phyloP scores from a whole-genome alignment of 2,329 filamentous ascomycete genomes.

The Anthostomella pinea region DNA sequence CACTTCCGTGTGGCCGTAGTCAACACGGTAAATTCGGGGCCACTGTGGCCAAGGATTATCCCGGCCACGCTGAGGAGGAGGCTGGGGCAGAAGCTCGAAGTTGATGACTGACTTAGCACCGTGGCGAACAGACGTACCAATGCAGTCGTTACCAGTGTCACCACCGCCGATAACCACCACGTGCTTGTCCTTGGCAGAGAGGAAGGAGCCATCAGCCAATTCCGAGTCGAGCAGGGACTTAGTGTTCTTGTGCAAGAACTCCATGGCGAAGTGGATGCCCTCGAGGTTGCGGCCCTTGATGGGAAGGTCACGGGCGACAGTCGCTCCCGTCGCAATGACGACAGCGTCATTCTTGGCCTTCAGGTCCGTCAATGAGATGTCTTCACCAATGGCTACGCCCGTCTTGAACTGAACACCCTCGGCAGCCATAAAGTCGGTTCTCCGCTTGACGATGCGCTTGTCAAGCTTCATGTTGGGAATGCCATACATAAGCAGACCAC shows the following conservation, averaged over 20 bases:
- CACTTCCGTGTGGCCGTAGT: slow-evolving; percentile 95
- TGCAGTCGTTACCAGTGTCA: slow-evolving; percentile 97
- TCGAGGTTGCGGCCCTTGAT: slow-evolving; percentile 85
- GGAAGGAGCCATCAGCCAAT: slow-evolving; percentile 78
- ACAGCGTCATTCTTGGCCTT: slow-evolving; percentile 76
- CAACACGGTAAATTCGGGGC: slow-evolving; percentile 97
- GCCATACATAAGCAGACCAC: slow-evolving; percentile 95
- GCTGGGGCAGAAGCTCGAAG: slow-evolving; percentile 93
- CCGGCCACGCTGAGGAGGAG: slow-evolving; percentile 80
- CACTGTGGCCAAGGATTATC: slow-evolving; percentile 99
- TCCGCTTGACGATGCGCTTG: slow-evolving; percentile 93
- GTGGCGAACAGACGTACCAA: slow-evolving; percentile 92
- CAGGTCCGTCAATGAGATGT: slow-evolving; percentile 68
- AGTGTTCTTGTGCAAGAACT: slow-evolving; percentile 96
- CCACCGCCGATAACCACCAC: slow-evolving; percentile 96
- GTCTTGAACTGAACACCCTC: slow-evolving; percentile 85
- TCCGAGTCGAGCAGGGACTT: slow-evolving; percentile 94
- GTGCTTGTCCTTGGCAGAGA: slow-evolving; percentile 92
- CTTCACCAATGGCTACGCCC: slow-evolving; percentile 73
- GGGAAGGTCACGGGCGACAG: slow-evolving; percentile 86
- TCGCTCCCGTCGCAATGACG: slow-evolving; percentile 87
- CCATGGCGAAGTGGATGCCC: slow-evolving; percentile 94
- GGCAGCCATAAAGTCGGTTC: slow-evolving; percentile 89
- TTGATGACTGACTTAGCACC: slow-evolving; percentile 95
- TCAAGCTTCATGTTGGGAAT: slow-evolving; percentile 99